Base-by-base conservation (phyloP, 2,329 filamentous ascomycete genomes). In the Tolypocladium inflatum region DNA sequence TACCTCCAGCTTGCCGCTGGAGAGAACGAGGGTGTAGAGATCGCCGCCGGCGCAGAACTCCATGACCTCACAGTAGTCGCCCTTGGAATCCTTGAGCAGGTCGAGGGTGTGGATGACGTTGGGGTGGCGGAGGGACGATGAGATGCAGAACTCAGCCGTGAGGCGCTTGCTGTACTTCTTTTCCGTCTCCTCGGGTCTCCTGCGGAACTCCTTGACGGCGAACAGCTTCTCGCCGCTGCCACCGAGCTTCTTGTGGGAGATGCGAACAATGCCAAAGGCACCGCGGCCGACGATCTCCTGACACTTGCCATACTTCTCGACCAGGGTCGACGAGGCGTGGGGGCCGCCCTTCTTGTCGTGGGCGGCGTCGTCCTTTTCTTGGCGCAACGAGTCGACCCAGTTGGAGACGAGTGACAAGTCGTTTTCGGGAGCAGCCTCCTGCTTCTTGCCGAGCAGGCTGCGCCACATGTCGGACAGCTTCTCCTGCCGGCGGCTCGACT, bases 1-100 rank as follows among this genome's bases (percentile, higher is more conserved):
- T 37, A 95, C 90, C 71, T 94, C 92, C 23, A 99, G 85, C 73
- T 96, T 96, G 59, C 90, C 90, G 42, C 91, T 91, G 8, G 94
- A 86, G 37, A 97, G 84, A 23, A 99, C 89, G 6, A 99, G 81
- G 0, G 91, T 97, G 73, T 97, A 97, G 30, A 99, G 80, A 71
- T 99, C 94, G 59, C 94, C 94, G 60, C 94, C 94, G 42, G 93
- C 92, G 71, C 94, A 99, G 70, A 94, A 99, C 74, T 99, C 94
- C 94, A 99, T 99, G 56, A 99, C 94, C 73, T 99, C 94, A 74
- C 94, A 99, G 73, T 94, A 97, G 70, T 96, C 91, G 60, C 94
- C 94, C 76, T 97, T 97, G 66, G 93, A 86, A 68, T 99, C 94
- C 74, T 97, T 90, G 45, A 99, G 82, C 13, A 99, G 82, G 70